Percentiles rank a stretch among this genome's conserved stretches.
These are phyloP conservation scores for Globisporangium spinosum DNA, from an alignment of 352 stramenopile species.

Conservation along the genomic window DNA sequence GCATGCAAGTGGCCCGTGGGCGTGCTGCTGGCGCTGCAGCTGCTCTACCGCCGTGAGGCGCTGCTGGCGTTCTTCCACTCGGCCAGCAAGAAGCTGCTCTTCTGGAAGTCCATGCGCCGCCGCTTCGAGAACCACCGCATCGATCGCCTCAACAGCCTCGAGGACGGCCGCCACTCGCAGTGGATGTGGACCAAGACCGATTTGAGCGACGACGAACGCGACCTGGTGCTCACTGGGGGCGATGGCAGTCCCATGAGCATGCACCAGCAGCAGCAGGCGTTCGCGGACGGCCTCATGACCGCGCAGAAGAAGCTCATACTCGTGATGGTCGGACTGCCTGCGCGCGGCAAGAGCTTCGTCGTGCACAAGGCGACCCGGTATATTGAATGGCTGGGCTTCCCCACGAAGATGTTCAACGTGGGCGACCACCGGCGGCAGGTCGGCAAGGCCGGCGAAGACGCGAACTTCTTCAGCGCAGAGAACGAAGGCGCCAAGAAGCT, in stretches of 20 bases:
- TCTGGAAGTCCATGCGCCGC: slow-evolving; percentile 71
- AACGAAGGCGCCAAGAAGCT: slow-evolving; percentile 82
- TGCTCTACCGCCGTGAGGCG: slow-evolving; percentile 48
- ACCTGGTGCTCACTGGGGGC: slow-evolving; percentile 34
- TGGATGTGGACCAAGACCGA: slow-evolving; percentile 69
- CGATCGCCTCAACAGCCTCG: slow-evolving; percentile 61
- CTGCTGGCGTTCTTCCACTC: slow-evolving; percentile 39
- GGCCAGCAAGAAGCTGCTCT: slow-evolving; percentile 50
- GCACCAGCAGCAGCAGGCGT: slow-evolving; percentile 19
- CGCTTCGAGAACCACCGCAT: slow-evolving; percentile 73
- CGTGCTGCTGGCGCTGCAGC: slow-evolving; percentile 32
- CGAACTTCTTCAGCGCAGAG: slow-evolving; percentile 90
- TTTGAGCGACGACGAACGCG: slow-evolving; percentile 24
- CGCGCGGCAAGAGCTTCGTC: slow-evolving; percentile 95
- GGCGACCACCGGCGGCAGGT: slow-evolving; percentile 89
- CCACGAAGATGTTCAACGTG: slow-evolving; percentile 94
- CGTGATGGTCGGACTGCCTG: slow-evolving; percentile 92
- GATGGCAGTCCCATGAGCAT: slow-evolving; percentile 19
- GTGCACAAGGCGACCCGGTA: slow-evolving; percentile 92
- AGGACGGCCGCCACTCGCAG: slow-evolving; percentile 60
- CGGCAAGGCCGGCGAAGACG: slow-evolving; percentile 61
- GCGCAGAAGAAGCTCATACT: slow-evolving; percentile 90
- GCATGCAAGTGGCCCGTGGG: slow-evolving; percentile 19
- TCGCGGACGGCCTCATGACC: slow-evolving; percentile 55
- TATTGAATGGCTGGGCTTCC: slow-evolving; percentile 90